Base-by-base conservation (phyloP, 768 basidiomycete species). In the Sistotremastrum niveocremeum region DNA sequence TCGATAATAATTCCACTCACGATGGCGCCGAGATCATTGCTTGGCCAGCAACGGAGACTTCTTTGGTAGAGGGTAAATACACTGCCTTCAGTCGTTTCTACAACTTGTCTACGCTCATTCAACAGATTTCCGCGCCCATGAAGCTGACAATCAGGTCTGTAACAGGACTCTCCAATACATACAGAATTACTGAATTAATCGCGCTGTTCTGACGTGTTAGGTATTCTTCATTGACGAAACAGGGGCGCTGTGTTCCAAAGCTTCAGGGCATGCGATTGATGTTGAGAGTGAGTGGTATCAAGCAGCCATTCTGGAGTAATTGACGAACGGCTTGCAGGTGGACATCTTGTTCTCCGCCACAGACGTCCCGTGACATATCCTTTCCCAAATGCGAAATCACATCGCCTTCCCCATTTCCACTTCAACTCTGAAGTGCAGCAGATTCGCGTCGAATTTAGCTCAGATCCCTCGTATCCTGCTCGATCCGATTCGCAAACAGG, bases 191-290 rank as follows among this genome's bases (percentile, higher is more conserved):
- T 5, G 9, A 31, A 37, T 5, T 41, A 6, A 42, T 37, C 31
- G 11, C 30, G 7, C 32, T n/a, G 34, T 39, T 10, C 34, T 40
- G 4, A 53, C 5, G 34, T 12, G 44, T 37, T 44, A 88, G 82
- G 82, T 89, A 11, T 89, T 87, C 65, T 89, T 84, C 64, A 74
- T 89, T 45, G 87, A 90, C 58, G 71, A 74, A 2, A 73, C 75
- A 12, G 86, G 87, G 12, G 77, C 76, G 7, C 61, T 89, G 37
- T 89, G 84, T 58, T 84, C 86, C 6, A 72, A 81, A 52, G 73
- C 76, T 3, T 74, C 85, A 10, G 87, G 87, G 0, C 85, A 88
- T 61, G 87, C 85, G 6, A 65, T 90, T 35, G 86, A 90, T 54
- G 62, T 89, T 34, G 77, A 88, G 69, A 74, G 85, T 81, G 60